phyloP scores from a whole-genome alignment of 768 basidiomycete species.

The Podaxis carcinomalis region DNA sequence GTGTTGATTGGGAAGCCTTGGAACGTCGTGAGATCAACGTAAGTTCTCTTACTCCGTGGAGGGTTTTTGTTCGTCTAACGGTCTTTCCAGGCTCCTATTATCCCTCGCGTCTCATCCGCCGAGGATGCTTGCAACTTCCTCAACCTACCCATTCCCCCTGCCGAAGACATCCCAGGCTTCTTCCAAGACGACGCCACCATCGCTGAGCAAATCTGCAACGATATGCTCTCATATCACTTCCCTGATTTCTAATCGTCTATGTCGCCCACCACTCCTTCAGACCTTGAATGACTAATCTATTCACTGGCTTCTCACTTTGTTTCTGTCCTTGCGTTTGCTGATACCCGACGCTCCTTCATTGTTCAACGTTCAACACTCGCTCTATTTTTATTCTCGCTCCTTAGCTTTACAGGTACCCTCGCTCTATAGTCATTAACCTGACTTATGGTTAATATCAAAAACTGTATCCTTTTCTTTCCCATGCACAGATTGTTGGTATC shows the following conservation, averaged over 20 bases:
- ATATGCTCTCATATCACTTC: constrained; percentile 68
- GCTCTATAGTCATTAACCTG: constrained; percentile 6
- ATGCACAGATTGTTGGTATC: not conserved
- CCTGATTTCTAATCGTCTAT: constrained; percentile 56
- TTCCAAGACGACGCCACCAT: constrained; percentile 56
- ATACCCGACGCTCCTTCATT: constrained; percentile 9
- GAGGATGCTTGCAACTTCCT: constrained; percentile 89
- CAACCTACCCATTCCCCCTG: constrained; percentile 68
- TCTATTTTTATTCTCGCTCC: constrained; percentile 6
- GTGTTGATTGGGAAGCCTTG: constrained; percentile 88
- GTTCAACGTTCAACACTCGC: not conserved
- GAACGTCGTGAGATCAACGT: constrained; percentile 86
- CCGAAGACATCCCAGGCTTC: constrained; percentile 80
- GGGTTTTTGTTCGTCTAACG: constrained; percentile 8
- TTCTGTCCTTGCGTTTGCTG: constrained; percentile 1
- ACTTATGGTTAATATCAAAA: constrained; percentile 10
- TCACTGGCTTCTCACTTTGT: not conserved
- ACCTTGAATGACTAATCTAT: not conserved
- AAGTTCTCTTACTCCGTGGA: constrained; percentile 20
- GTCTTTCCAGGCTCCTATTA: constrained; percentile 68
- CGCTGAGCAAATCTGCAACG: constrained; percentile 59
- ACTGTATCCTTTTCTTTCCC: constrained; percentile 2
- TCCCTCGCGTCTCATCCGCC: constrained; percentile 72
- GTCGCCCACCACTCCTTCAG: not conserved
- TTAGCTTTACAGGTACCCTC: constrained; percentile 3